These are phyloP conservation scores for Rhazya stricta DNA, from an alignment of 257 asterid genomes.

Conservation along the genomic window DNA sequence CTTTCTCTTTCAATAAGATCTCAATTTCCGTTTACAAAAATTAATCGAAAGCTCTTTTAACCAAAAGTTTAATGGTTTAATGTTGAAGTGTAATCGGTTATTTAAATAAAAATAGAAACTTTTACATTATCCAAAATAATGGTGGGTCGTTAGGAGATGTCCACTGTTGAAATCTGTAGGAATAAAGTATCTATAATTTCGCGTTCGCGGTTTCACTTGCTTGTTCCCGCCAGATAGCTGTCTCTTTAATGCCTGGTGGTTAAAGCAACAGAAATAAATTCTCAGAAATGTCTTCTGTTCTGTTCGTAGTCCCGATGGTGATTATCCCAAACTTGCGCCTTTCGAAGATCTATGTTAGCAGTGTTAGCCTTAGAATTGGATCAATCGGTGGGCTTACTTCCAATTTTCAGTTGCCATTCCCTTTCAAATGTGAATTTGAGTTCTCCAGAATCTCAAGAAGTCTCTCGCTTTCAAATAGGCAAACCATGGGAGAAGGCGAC, in stretches of 20 bases:
- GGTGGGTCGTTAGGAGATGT: not conserved
- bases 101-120: not conserved
- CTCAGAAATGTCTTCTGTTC: slow-evolving; percentile 8
- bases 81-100: too few species aligned
- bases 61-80: not conserved
- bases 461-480: slow-evolving; percentile 23
- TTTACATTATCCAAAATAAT: not conserved
- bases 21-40: too few species aligned
- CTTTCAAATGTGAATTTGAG: slow-evolving; percentile 6
- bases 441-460: slow-evolving; percentile 11
- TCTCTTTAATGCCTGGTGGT: not conserved
- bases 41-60: too few species aligned
- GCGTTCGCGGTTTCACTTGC: not conserved
- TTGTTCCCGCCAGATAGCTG: not conserved
- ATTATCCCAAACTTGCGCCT: slow-evolving; percentile 7
- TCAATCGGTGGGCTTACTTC: slow-evolving; percentile 1
- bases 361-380: slow-evolving; percentile 1
- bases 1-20: too few species aligned
- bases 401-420: slow-evolving; percentile 16
- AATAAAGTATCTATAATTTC: not conserved
- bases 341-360: not conserved
- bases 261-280: not conserved
- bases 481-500: slow-evolving; percentile 29
- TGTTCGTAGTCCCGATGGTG: not conserved
- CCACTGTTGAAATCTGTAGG: not conserved